Percentiles rank a stretch among this genome's conserved stretches.
Evolutionary conservation across 2,329 filamentous ascomycete species (phyloP).

Genomic region (Exophiala sideris): DNA sequence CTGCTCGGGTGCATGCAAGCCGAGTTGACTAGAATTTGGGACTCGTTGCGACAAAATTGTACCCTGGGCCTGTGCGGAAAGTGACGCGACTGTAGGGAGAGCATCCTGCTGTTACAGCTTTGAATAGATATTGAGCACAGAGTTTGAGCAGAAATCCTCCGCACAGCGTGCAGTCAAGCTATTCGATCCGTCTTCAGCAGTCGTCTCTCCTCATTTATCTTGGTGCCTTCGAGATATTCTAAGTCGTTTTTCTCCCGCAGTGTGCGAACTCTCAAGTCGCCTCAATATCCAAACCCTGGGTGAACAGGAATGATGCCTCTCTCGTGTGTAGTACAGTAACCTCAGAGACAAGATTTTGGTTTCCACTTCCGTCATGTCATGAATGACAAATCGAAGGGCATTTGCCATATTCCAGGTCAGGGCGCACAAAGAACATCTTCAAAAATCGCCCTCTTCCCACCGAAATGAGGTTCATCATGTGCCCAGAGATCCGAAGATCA

Average conservation of each 20-base stretch:
- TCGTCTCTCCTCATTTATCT: constrained; percentile 12
- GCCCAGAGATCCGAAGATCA: constrained; percentile 29
- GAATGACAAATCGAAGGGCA: constrained; percentile 32
- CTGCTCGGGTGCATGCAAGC: constrained; percentile 8
- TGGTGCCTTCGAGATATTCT: constrained; percentile 17
- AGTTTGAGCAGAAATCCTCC: not conserved
- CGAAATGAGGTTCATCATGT: constrained; percentile 34
- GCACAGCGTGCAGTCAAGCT: constrained; percentile 1
- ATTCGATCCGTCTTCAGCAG: constrained; percentile 8
- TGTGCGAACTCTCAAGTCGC: constrained; percentile 25
- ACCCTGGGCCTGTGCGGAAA: constrained; percentile 20
- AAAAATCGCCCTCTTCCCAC: constrained; percentile 74
- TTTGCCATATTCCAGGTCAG: constrained; percentile 45
- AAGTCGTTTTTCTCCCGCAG: constrained; percentile 8
- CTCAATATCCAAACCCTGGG: constrained; percentile 31
- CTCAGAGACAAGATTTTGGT: constrained; percentile 93
- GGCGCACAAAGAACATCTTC: constrained; percentile 91
- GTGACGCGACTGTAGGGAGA: constrained; percentile 2
- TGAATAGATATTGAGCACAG: constrained; percentile 4
- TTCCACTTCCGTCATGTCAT: constrained; percentile 60
- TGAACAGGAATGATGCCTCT: constrained; percentile 52
- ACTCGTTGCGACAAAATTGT: constrained; percentile 18
- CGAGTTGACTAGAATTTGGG: constrained; percentile 12
- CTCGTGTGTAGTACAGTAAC: constrained; percentile 76
- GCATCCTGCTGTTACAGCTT: constrained; percentile 9